These are phyloP conservation scores for Aspergillus sp. DNA, from an alignment of 2,329 filamentous ascomycete species.

Conservation along the genomic window DNA sequence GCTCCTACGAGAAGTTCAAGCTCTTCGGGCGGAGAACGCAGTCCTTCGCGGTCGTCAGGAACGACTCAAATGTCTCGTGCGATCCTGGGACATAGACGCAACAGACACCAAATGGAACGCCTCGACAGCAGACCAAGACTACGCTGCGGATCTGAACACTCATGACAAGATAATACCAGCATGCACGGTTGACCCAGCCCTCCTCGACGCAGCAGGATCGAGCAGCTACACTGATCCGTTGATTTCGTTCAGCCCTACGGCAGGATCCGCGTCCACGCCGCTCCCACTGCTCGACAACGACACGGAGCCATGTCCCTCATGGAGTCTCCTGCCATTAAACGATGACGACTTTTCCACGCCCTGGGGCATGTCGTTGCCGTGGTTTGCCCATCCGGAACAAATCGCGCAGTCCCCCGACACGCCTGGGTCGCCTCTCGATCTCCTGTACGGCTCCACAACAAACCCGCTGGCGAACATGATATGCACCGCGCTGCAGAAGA, in stretches of 20 bases:
- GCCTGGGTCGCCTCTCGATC: constrained; percentile 21
- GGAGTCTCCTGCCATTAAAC: constrained; percentile 16
- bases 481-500: constrained; percentile 14
- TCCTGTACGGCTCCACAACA: constrained; percentile 24
- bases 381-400: constrained; percentile 17
- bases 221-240: neutral
- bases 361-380: constrained; percentile 5
- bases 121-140: no score
- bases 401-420: constrained; percentile 19
- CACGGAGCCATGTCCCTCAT: neutral
- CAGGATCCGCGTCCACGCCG: neutral
- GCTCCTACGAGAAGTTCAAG: constrained; percentile 19
- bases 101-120: neutral
- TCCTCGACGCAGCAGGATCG: neutral
- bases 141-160: neutral
- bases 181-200: neutral
- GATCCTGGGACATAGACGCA: constrained; percentile 19
- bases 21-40: constrained; percentile 22
- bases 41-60: constrained; percentile 17
- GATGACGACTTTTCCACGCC: constrained; percentile 14
- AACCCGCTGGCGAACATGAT: constrained; percentile 26
- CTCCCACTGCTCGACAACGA: neutral
- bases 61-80: constrained; percentile 15
- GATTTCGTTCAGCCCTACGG: neutral
- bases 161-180: neutral